Conservation (phyloP, 805 yeast genomes). For the Metschnikowia peoriensis region DNA sequence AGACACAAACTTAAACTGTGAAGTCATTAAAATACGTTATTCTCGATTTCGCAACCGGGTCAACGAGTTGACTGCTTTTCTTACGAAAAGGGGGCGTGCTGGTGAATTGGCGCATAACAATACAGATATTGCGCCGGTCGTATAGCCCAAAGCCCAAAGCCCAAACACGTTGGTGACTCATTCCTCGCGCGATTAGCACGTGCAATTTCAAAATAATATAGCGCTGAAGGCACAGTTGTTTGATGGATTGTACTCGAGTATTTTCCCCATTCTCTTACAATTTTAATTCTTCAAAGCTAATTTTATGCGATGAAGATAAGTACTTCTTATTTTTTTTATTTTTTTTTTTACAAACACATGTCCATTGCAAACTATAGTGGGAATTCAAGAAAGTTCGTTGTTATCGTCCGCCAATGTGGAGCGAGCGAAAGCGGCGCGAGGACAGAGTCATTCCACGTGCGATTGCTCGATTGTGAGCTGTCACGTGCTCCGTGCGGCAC, state of each 20-base stretch:
- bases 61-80: not conserved
- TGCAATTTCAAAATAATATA: not conserved
- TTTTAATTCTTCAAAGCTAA: not conserved
- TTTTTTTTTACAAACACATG: too few species aligned
- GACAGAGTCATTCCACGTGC: conserved; percentile 19
- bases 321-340: too few species aligned
- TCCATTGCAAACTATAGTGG: too few species aligned
- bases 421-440: conserved; percentile 7
- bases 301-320: not conserved
- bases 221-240: too few species aligned
- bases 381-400: not conserved
- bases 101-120: not conserved
- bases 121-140: not conserved
- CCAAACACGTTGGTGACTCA: not conserved
- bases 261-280: not conserved
- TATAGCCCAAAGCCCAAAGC: not conserved
- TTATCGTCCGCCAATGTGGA: not conserved
- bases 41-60: not conserved
- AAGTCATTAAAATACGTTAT: too few species aligned
- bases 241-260: too few species aligned
- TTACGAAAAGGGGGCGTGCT: not conserved
- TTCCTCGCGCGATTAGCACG: not conserved
- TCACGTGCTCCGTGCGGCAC: conserved; percentile 10
- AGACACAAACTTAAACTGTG: too few species aligned
- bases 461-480: conserved; percentile 8